phyloP scores from a whole-genome alignment of 148 eudicot species.

The Camellia lanceoleosa region DNA sequence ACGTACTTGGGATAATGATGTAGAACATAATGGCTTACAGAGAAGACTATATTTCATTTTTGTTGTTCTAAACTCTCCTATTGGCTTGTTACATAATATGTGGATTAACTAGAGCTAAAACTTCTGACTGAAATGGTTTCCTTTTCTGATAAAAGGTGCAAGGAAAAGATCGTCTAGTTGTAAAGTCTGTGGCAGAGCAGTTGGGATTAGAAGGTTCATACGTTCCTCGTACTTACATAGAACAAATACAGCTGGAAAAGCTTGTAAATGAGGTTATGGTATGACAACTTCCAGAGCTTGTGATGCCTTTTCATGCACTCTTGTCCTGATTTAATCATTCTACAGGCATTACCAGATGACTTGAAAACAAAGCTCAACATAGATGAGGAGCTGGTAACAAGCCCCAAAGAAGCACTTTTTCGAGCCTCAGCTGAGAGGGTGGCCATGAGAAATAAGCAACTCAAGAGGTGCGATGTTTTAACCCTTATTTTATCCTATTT shows the following conservation, averaged over 20 bases:
- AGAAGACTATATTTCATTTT: background rate
- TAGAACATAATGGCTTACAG: background rate
- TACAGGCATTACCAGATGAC: slow-evolving; percentile 83
- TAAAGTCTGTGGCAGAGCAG: slow-evolving; percentile 63
- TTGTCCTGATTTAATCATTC: slow-evolving; percentile 7
- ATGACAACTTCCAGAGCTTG: slow-evolving; percentile 20
- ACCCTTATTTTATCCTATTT: background rate
- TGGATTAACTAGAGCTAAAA: background rate
- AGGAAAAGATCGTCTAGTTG: slow-evolving; percentile 76
- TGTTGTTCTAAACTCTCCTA: slow-evolving; percentile 1
- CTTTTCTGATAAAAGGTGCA: slow-evolving; percentile 46
- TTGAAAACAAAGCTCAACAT: slow-evolving; percentile 81
- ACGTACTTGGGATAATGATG: background rate
- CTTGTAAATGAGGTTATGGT: slow-evolving; percentile 94
- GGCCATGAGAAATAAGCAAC: slow-evolving; percentile 52
- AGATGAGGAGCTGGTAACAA: slow-evolving; percentile 69
- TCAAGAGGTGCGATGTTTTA: slow-evolving; percentile 41
- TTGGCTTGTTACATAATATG: background rate
- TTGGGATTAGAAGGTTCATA: slow-evolving; percentile 86
- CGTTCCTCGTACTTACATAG: slow-evolving; percentile 82
- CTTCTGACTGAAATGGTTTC: background rate
- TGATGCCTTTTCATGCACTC: background rate
- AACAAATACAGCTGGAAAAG: slow-evolving; percentile 91
- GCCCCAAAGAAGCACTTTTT: slow-evolving; percentile 69
- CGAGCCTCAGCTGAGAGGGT: slow-evolving; percentile 62